phyloP scores from a whole-genome alignment of 768 basidiomycete genomes.

The Cystofilobasidium bisporidii region DNA sequence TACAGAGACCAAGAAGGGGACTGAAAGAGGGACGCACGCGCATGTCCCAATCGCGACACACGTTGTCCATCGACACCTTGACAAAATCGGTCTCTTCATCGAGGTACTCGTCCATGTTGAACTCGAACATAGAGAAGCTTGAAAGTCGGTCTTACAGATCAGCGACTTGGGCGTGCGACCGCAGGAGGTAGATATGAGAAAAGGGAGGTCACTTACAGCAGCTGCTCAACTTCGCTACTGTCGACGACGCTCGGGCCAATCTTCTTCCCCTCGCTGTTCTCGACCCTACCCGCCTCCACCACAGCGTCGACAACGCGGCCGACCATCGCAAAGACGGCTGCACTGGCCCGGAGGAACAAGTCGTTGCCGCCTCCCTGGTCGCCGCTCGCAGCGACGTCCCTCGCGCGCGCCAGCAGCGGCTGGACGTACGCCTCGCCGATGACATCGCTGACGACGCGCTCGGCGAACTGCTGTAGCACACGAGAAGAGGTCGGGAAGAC shows the following conservation, averaged over 20 bases:
- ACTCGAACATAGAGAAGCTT: constrained; percentile 90
- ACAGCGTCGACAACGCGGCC: constrained; percentile 77
- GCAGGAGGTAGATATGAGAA: constrained; percentile 27
- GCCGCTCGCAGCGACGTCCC: constrained; percentile 70
- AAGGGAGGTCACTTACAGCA: too few species aligned
- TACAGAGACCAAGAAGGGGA: neutral
- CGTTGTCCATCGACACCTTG: constrained; percentile 60
- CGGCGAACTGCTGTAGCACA: constrained; percentile 71
- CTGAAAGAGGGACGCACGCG: constrained; percentile 46
- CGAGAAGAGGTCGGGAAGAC: constrained; percentile 75
- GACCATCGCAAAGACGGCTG: constrained; percentile 79
- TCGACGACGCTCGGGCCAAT: constrained; percentile 41
- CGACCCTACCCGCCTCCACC: constrained; percentile 45
- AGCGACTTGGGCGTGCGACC: too few species aligned
- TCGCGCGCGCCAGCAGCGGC: constrained; percentile 46
- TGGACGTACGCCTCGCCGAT: constrained; percentile 30
- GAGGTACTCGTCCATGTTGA: constrained; percentile 94
- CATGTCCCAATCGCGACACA: constrained; percentile 70
- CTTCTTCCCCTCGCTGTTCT: constrained; percentile 32
- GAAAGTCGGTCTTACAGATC: too few species aligned
- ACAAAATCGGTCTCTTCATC: constrained; percentile 82
- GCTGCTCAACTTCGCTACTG: constrained; percentile 60
- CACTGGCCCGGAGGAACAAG: constrained; percentile 70
- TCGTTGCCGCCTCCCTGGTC: constrained; percentile 61
- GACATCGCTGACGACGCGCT: constrained; percentile 74